Evolutionary conservation across 371 early-diverging fungal genomes (phyloP).

Genomic region (Rhizopus stolonifer): DNA sequence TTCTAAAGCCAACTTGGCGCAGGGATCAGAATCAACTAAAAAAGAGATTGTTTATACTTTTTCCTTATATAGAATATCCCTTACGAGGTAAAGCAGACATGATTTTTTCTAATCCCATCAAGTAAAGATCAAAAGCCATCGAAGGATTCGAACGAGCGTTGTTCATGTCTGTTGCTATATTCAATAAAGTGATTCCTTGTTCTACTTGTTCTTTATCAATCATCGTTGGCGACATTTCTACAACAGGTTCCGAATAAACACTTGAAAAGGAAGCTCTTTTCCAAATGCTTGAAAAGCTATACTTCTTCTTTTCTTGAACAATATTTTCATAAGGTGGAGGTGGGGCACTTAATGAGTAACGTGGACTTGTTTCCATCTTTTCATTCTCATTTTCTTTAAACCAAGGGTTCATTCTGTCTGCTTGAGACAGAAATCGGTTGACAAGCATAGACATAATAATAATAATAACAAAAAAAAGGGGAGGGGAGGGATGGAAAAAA

Average conservation of each 20-base stretch:
- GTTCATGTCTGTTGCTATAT: constrained; percentile 49
- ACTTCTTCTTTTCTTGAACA: constrained; percentile 5
- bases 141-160: constrained; percentile 35
- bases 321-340: constrained; percentile 41
- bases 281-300: constrained; percentile 18
- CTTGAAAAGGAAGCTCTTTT: constrained; percentile 30
- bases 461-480: too few relatives aligned
- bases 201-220: constrained; percentile 44
- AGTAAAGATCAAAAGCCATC: constrained; percentile 53
- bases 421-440: too few relatives aligned
- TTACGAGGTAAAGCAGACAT: constrained; percentile 55
- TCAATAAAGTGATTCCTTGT: constrained; percentile 48
- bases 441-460: too few relatives aligned
- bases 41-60: background rate
- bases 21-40: constrained; percentile 50
- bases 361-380: constrained; percentile 11
- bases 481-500: too few relatives aligned
- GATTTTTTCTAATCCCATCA: constrained; percentile 48
- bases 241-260: background rate
- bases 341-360: constrained; percentile 22
- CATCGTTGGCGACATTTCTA: constrained; percentile 7
- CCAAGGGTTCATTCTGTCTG: too few relatives aligned
- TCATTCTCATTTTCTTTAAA: background rate
- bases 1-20: constrained; percentile 38
- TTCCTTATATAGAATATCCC: constrained; percentile 2